Base-by-base conservation (phyloP, 164 flowering plant species). In the Aristolochia fimbriata region DNA sequence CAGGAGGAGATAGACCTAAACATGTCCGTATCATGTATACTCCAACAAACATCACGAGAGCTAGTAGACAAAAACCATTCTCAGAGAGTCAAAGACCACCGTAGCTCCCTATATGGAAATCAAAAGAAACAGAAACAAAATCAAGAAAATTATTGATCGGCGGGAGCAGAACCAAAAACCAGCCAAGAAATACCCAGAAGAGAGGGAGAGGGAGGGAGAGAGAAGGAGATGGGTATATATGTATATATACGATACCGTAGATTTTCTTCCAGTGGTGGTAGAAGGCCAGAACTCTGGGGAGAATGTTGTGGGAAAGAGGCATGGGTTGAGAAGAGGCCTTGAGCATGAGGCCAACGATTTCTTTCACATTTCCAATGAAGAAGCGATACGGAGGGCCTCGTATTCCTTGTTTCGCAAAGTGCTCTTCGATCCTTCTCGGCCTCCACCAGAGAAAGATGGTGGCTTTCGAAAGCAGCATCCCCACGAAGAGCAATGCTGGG, bases 231-330 rank as follows among this genome's bases (percentile, higher is more conserved):
- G 46, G 43, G 15, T n/a, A n/a, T n/a, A n/a, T n/a, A n/a, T n/a
- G n/a, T n/a, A n/a, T n/a, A n/a, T n/a, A n/a, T n/a, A n/a, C n/a
- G n/a, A n/a, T 85, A 94, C 99, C 99, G 70, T 94, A 91, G 57
- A 91, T 81, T 78, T 94, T 94, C 79, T 78, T 94, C 99, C 99
- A 94, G 62, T 94, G 97, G 62, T 91, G 97, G 68, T 91, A 91
- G 70, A 94, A 94, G 49, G 99, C 77, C 66, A 94, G 85, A 50
- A 88, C 99, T 68, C 97, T 73, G 48, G 99, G 97, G 48, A 91
- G 87, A 15, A 94, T 94, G 68, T 91, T 91, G 77, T 94, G 99
- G 48, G 97, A 87, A 64, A 71, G 74, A 72, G 94, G 77, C 88
- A 90, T 83, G 59, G 96, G 85, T 15, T 78, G 83, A 52, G 97